These are phyloP conservation scores for Delphinella strobiligena DNA, from an alignment of 2,329 filamentous ascomycete species.

Conservation along the genomic window DNA sequence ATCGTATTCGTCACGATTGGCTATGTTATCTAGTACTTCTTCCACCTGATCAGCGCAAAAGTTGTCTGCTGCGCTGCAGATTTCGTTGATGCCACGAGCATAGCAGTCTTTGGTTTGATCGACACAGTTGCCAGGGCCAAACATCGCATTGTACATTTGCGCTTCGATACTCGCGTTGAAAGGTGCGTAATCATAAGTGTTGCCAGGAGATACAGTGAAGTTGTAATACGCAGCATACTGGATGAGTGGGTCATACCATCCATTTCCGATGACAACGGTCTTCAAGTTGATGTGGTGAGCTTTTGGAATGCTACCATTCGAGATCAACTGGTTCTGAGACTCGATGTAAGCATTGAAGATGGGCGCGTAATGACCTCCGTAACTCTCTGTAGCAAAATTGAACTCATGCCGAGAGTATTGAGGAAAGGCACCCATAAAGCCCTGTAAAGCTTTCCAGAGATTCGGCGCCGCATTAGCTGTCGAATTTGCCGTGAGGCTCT, in stretches of 20 bases:
- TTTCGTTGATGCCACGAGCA: constrained; percentile 34
- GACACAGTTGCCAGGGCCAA: constrained; percentile 48
- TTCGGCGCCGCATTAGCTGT: constrained; percentile 43
- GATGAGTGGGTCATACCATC: constrained; percentile 45
- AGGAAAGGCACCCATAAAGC: constrained; percentile 50
- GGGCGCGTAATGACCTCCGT: constrained; percentile 20
- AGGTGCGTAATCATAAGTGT: constrained; percentile 44
- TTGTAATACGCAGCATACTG: constrained; percentile 48
- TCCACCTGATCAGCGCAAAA: constrained; percentile 46
- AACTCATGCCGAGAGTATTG: constrained; percentile 20
- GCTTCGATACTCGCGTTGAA: constrained; percentile 38
- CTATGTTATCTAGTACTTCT: constrained; percentile 37
- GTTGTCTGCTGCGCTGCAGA: constrained; percentile 42
- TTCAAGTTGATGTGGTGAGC: constrained; percentile 22
- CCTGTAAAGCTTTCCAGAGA: constrained; percentile 50
- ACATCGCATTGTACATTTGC: constrained; percentile 47
- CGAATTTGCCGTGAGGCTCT: constrained; percentile 39
- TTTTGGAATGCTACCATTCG: constrained; percentile 13
- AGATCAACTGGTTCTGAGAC: constrained; percentile 9
- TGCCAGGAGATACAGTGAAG: constrained; percentile 43
- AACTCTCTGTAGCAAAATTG: constrained; percentile 19
- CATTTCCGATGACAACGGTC: constrained; percentile 37
- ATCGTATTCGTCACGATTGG: constrained; percentile 48
- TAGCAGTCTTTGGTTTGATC: constrained; percentile 46
- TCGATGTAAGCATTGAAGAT: constrained; percentile 16